These are phyloP conservation scores for Cryomyces minteri DNA, from an alignment of 495 filamentous ascomycete genomes.

Conservation along the genomic window DNA sequence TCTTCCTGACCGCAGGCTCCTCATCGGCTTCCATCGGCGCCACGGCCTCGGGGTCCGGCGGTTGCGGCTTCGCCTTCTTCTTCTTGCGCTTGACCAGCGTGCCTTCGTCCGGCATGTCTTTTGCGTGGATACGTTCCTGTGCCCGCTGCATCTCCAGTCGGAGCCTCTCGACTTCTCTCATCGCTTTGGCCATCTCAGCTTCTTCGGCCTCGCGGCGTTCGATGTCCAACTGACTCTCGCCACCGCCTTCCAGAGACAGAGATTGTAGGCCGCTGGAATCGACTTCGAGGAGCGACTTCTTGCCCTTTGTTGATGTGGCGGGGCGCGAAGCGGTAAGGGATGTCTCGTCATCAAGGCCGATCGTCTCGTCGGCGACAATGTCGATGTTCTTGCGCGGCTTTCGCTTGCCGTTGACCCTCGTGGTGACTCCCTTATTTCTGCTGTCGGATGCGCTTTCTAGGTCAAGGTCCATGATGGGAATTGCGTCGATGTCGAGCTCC, in stretches of 20 bases:
- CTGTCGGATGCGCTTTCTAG: slow-evolving; percentile 29
- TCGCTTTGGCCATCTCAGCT: slow-evolving; percentile 64
- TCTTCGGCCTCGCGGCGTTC: slow-evolving; percentile 47
- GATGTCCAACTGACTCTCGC: slow-evolving; percentile 18
- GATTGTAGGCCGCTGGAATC: slow-evolving; percentile 62
- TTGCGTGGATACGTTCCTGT: slow-evolving; percentile 58
- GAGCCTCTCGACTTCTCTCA: slow-evolving; percentile 70
- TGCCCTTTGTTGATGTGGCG: slow-evolving; percentile 12
- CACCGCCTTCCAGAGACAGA: slow-evolving; percentile 35
- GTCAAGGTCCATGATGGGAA: slow-evolving; percentile 85
- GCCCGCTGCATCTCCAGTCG: slow-evolving; percentile 82
- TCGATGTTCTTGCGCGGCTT: slow-evolving; percentile 23
- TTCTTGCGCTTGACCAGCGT: slow-evolving; percentile 64
- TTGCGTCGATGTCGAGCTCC: slow-evolving; percentile 75
- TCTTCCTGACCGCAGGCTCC: slow-evolving; percentile 26
- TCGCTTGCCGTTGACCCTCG: slow-evolving; percentile 8
- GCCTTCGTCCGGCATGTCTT: slow-evolving; percentile 49
- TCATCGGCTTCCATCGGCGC: slow-evolving; percentile 2
- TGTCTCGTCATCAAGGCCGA: slow-evolving; percentile 11
- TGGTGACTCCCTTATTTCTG: slow-evolving; percentile 4
- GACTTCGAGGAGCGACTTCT: slow-evolving; percentile 52
- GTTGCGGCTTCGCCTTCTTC: slow-evolving; percentile 29
- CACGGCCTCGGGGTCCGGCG: slow-evolving; percentile 5
- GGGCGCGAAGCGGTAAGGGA: not conserved
- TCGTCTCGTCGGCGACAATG: slow-evolving; percentile 22